Percentiles rank a stretch among this genome's conserved stretches.
These are phyloP conservation scores for Lactarius sp. DNA, from an alignment of 768 basidiomycete species.

Conservation along the genomic window DNA sequence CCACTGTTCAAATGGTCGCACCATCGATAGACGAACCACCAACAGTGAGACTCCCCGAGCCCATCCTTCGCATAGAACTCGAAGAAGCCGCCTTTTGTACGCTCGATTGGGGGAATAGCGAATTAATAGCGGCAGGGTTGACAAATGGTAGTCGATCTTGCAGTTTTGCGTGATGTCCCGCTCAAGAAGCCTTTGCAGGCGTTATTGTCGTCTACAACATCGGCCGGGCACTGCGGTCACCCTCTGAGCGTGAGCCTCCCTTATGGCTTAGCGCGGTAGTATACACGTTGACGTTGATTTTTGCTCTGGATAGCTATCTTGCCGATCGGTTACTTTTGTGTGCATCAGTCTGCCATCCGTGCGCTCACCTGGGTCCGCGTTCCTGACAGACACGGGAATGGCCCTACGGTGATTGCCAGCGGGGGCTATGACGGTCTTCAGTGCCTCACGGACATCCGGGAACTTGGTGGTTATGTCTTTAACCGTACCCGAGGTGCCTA, in stretches of 20 bases:
- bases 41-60: conserved; percentile 55
- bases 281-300: neutral
- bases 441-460: conserved; percentile 71
- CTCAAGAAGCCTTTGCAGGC: conserved; percentile 34
- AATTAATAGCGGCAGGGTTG: conserved; percentile 74
- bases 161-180: neutral
- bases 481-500: conserved; percentile 69
- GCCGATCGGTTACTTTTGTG: conserved; percentile 66
- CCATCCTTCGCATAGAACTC: conserved; percentile 66
- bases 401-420: conserved; percentile 69
- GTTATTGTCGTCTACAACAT: conserved; percentile 56
- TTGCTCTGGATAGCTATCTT: conserved; percentile 36
- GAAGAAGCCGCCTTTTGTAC: conserved; percentile 73
- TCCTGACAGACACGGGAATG: conserved; percentile 50
- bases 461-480: conserved; percentile 59
- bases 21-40: conserved; percentile 1
- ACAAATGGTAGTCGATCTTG: conserved; percentile 57
- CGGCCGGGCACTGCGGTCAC: conserved; percentile 27
- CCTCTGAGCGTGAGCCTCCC: conserved; percentile 8
- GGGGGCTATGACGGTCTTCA: conserved; percentile 80
- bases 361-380: conserved; percentile 69
- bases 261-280: neutral
- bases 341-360: conserved; percentile 79
- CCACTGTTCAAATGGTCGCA: neutral
- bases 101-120: conserved; percentile 89